Conservation (phyloP, 2,329 filamentous ascomycete species). For the Colletotrichum navitas region DNA sequence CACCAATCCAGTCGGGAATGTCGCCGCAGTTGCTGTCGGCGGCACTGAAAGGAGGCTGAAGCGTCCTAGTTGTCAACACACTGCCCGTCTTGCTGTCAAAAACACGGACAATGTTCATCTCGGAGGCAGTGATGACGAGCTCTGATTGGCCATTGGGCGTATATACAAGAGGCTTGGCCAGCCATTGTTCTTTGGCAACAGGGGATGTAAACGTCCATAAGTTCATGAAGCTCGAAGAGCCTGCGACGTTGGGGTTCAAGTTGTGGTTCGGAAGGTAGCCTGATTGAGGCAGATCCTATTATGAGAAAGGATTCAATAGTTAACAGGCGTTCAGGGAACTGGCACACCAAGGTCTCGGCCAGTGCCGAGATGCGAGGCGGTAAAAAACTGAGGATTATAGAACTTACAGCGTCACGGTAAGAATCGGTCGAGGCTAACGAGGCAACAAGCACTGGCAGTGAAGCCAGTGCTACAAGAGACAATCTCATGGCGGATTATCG, state of each 20-base stretch:
- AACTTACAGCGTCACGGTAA: constrained; percentile 41
- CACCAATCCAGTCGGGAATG: constrained; percentile 54
- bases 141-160: constrained; percentile 54
- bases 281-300: constrained; percentile 51
- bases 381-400: neutral
- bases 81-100: constrained; percentile 57
- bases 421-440: constrained; percentile 42
- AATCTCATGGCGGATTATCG: constrained; percentile 34
- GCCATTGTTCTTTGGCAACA: constrained; percentile 33
- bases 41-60: constrained; percentile 55
- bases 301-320: neutral
- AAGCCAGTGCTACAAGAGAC: constrained; percentile 37
- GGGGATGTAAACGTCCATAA: constrained; percentile 51
- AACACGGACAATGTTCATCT: constrained; percentile 55
- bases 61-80: constrained; percentile 52
- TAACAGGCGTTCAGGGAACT: neutral
- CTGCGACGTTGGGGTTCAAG: constrained; percentile 54
- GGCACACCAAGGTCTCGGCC: neutral
- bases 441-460: constrained; percentile 40
- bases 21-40: constrained; percentile 56
- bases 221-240: constrained; percentile 50
- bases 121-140: constrained; percentile 54
- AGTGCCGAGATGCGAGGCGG: neutral
- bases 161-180: constrained; percentile 58
- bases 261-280: constrained; percentile 57